These are phyloP conservation scores for Crinitomyces ghanaensis DNA, from an alignment of 805 yeast genomes.

Conservation along the genomic window DNA sequence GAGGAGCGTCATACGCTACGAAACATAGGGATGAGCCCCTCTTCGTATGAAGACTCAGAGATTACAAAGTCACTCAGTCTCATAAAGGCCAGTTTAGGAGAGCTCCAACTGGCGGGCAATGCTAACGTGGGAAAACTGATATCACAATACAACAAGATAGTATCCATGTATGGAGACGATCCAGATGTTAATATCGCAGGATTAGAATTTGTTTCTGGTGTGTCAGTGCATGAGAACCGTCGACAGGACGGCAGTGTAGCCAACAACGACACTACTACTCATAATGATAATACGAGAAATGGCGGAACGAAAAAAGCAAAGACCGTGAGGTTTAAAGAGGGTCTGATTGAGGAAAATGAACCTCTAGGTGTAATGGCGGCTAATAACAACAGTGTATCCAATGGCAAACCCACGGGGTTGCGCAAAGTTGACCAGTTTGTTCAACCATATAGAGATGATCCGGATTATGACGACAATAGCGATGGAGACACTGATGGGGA, in stretches of 20 bases:
- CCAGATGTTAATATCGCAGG: conserved; percentile 4
- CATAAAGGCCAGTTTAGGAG: conserved; percentile 18
- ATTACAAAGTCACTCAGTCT: conserved; percentile 17
- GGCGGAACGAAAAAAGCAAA: too few species aligned
- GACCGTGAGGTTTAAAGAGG: conserved; percentile 22
- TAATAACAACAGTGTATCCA: too few species aligned
- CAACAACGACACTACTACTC: too few species aligned
- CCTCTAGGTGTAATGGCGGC: too few species aligned
- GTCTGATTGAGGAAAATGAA: conserved; percentile 21
- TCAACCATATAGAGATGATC: conserved; percentile 21
- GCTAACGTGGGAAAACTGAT: conserved; percentile 1
- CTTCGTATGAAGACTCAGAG: conserved; percentile 21
- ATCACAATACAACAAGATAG: conserved; percentile 3
- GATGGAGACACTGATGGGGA: too few species aligned
- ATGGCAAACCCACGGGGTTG: too few species aligned
- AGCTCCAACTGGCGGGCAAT: conserved; percentile 11
- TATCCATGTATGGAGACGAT: conserved; percentile 8
- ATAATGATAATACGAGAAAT: too few species aligned
- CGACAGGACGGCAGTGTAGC: too few species aligned
- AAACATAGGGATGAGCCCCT: conserved; percentile 19
- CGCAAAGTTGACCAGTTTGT: conserved; percentile 12
- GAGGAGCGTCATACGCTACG: conserved; percentile 23
- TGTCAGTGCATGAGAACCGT: too few species aligned
- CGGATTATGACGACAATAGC: conserved; percentile 11
- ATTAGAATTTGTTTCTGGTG: background rate